Evolutionary conservation across 306 rosid species (phyloP), one percentile per base, ranked within the genome.

Genomic region (Prunus kanzakura): DNA sequence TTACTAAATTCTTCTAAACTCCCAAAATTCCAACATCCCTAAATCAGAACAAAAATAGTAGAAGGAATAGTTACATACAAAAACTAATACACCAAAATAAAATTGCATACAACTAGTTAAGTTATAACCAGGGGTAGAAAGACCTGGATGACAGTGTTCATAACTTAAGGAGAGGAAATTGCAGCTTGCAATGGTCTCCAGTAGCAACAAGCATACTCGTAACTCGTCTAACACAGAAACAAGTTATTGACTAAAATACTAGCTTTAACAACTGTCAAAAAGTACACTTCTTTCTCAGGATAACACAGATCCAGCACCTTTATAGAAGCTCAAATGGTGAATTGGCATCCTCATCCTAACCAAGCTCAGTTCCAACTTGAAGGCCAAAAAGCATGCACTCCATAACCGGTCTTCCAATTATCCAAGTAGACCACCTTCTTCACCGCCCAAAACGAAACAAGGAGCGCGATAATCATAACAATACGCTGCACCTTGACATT

Each of bases 401-500:
- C 99, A 60, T 95, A 95, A 52, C 97, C 99, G 0, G 98, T 95
- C 96, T 92, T 96, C 99, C 98, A 96, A 69, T 96, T 91, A 86
- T 92, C 96, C 88, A 92, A 86, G 63, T 52, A 81, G n/a, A 95
- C 86, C 41, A 95, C 97, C 86, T 95, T 90, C 81, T 88, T 90
- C 52, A 95, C 99, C 54, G 98, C 92, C 89, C 89, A 88, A 62
- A 96, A 96, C 47, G 93, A 96, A 78, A 96, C 85, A 30, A 85
- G 75, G 4, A 92, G 86, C 0, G 99, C 87, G 4, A 86, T 70
- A 41, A 92, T 56, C 98, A 92, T 92, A 19, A 82, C 54, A 62
- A 65, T 52, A 80, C 97, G 71, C 87, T 96, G 98, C 72, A 64
- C 85, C 1, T 43, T 88, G 60, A 82, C 84, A 81, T 82, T 96